A percentile compares a stretch with the other conserved stretches of the same genome.
These are phyloP conservation scores for Daldinia decipiens DNA, from an alignment of 495 filamentous ascomycete genomes.

Conservation along the genomic window DNA sequence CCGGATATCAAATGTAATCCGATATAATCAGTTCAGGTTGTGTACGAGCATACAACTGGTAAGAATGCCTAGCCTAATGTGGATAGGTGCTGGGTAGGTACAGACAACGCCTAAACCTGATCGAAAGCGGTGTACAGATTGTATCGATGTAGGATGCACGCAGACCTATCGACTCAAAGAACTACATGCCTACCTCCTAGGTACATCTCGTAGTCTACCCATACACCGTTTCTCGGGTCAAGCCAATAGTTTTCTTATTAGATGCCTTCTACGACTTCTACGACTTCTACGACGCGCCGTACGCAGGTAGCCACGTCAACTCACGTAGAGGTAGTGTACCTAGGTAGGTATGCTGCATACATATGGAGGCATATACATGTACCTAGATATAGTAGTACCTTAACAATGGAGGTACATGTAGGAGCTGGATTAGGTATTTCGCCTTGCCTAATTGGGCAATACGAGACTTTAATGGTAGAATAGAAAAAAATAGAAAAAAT, in stretches of 20 bases:
- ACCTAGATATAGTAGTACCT: slow-evolving; percentile 22
- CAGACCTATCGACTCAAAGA: slow-evolving; percentile 9
- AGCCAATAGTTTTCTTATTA: slow-evolving; percentile 9
- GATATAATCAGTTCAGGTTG: slow-evolving; percentile 13
- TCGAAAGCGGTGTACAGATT: slow-evolving; percentile 38
- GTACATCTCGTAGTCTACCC: slow-evolving; percentile 6
- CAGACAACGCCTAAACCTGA: slow-evolving; percentile 20
- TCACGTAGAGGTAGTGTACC: slow-evolving; percentile 14
- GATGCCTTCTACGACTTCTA: slow-evolving; percentile 5
- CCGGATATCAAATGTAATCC: slow-evolving; percentile 17
- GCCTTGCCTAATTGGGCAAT: slow-evolving; percentile 38
- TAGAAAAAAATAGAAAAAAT: not conserved
- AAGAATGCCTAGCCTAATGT: slow-evolving; percentile 21
- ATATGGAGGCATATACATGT: not conserved
- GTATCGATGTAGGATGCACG: not conserved
- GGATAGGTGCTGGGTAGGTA: slow-evolving; percentile 19
- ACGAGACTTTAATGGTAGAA: slow-evolving; percentile 13
- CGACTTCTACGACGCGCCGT: slow-evolving; percentile 26
- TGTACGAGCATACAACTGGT: slow-evolving; percentile 14
- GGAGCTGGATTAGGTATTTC: slow-evolving; percentile 13
- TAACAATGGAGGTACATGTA: not conserved
- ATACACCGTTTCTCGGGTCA: slow-evolving; percentile 13
- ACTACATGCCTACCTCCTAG: not conserved
- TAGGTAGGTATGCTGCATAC: slow-evolving; percentile 30
- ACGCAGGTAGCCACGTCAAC: slow-evolving; percentile 43